A percentile compares a stretch with the other conserved stretches of the same genome.
Evolutionary conservation across 768 basidiomycete genomes (phyloP).

Genomic region (Podaxis sp.): DNA sequence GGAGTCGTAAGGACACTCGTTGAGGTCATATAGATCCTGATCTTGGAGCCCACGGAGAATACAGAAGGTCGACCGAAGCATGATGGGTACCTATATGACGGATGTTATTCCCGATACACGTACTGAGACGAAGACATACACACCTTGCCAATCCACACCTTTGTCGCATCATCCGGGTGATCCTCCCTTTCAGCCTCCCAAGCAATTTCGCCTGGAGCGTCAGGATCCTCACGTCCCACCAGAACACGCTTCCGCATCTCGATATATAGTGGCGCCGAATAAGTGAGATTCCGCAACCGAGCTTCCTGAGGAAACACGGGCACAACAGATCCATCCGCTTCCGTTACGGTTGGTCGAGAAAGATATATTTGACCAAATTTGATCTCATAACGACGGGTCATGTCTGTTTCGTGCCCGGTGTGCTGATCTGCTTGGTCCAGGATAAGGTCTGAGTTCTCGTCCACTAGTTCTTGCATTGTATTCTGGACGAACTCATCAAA

Average conservation of each 20-base stretch:
- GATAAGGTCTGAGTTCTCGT: constrained; percentile 93
- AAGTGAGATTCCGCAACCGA: constrained; percentile 90
- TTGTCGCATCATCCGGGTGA: constrained; percentile 60
- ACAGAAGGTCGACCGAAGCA: constrained; percentile 95
- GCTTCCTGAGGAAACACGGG: constrained; percentile 98
- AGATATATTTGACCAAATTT: constrained; percentile 98
- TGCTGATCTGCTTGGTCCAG: constrained; percentile 97
- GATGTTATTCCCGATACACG: constrained; percentile 10
- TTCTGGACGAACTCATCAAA: constrained; percentile 99
- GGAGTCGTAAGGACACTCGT: constrained; percentile 98
- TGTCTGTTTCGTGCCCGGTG: constrained; percentile 76
- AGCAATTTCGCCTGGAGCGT: constrained; percentile 76
- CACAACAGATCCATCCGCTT: constrained; percentile 91
- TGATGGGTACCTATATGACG: constrained; percentile 84
- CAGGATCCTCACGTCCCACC: constrained; percentile 76
- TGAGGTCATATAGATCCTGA: constrained; percentile 82
- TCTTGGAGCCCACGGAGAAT: constrained; percentile 80
- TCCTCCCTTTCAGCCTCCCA: constrained; percentile 78
- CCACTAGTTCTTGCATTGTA: constrained; percentile 98
- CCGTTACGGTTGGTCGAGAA: constrained; percentile 90
- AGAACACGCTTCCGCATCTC: constrained; percentile 90
- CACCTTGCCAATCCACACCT: constrained; percentile 96
- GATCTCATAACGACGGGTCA: constrained; percentile 93
- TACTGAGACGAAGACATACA: constrained; percentile 19
- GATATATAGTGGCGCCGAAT: constrained; percentile 92